Base-by-base conservation (phyloP, 2,329 filamentous ascomycete species). In the Colletotrichum sp. region DNA sequence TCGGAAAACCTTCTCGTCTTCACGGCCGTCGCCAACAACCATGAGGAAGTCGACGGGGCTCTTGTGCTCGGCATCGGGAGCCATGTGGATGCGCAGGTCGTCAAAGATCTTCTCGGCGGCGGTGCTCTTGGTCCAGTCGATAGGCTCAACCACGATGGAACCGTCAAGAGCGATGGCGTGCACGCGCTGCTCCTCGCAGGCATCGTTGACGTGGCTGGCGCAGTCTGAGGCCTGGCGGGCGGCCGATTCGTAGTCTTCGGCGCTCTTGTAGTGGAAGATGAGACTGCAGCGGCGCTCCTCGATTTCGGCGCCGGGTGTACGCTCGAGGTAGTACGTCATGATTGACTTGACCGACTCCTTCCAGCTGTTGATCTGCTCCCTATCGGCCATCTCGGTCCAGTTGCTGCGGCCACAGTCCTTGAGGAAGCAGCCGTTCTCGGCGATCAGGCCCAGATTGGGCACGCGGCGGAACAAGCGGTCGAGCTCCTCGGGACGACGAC, bases 181-280 rank as follows among this genome's bases (percentile, higher is more conserved):
- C 6, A 99, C 94, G 36, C 93, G 91, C 84, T 98, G 95, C 71
- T 90, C 92, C 82, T 95, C 94, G 82, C 96, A 98, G 0, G 95
- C 95, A 82, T 98, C 96, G 82, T 99, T 99, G 88, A 99, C 97
- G 81, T 98, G 96, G 77, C 95, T 96, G 1, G 95, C 95, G 81
- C 96, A 98, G 82, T 99, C 96, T 24, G 94, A 94, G 0, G 96
- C 96, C 80, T 96, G 94, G 24, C 95, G 93, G 74, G 91, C 89
- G 0, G 96, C 96, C 28, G 91, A 90, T 68, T 94, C 92, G 74
- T 91, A 91, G 82, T 98, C 95, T 71, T 95, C 94, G 3, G 94
- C 94, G 69, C 93, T 93, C 83, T 95, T 94, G 86, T 97, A 98
- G 85, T 98, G 95, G 88, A 98, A 98, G 74, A 98, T 92, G 28